Percentiles rank a stretch among this genome's conserved stretches.
Evolutionary conservation across 345 rosid species (phyloP).

Genomic region (Reutealis trisperma): DNA sequence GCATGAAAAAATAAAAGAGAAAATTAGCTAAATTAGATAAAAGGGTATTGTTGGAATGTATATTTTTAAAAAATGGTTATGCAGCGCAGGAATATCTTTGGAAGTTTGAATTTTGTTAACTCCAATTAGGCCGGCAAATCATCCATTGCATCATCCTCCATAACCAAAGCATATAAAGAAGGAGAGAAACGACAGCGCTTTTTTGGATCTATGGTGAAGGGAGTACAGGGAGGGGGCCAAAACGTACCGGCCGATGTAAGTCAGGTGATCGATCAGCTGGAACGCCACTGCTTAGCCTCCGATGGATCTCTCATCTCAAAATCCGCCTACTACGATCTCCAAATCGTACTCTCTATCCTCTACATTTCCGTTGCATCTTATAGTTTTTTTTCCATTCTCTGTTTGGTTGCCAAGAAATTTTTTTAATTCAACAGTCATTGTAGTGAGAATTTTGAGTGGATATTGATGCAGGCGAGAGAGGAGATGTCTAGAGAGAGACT

Average conservation of each 20-base stretch:
- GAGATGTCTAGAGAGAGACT: slow-evolving; percentile 91
- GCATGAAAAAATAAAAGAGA: no score
- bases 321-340: slow-evolving; percentile 82
- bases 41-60: no score
- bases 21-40: no score
- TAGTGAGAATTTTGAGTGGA: not conserved
- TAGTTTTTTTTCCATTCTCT: not conserved
- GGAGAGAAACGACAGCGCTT: slow-evolving; percentile 1
- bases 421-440: no score
- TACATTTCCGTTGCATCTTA: slow-evolving; percentile 5
- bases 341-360: slow-evolving; percentile 52
- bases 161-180: not conserved
- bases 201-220: slow-evolving; percentile 29
- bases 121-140: not conserved
- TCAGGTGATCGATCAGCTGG: slow-evolving; percentile 88
- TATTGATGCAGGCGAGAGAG: slow-evolving; percentile 76
- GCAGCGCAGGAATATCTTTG: no score
- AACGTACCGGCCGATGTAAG: slow-evolving; percentile 73
- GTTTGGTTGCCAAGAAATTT: slow-evolving; percentile 3
- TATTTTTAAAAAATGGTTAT: no score
- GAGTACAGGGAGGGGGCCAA: slow-evolving; percentile 21
- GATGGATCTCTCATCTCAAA: slow-evolving; percentile 96
- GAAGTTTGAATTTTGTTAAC: not conserved
- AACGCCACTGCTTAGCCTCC: slow-evolving; percentile 94
- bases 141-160: not conserved